Percentiles rank a stretch among this genome's conserved stretches.
These are phyloP conservation scores for Closterium sp. DNA, from an alignment of 139 green algal genomes.

Conservation along the genomic window DNA sequence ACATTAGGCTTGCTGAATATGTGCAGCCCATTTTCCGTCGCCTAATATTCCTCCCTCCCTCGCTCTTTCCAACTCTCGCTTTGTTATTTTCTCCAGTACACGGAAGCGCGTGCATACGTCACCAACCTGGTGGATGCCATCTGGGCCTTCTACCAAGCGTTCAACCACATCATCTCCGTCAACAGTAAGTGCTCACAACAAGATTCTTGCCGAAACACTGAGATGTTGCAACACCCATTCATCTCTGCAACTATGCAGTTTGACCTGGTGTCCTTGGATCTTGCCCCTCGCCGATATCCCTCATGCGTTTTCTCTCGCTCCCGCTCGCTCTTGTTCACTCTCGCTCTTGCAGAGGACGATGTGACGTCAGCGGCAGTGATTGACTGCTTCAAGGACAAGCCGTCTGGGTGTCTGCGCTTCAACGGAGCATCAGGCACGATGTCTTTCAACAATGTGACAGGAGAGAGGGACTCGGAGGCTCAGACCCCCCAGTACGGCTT, in stretches of 20 bases:
- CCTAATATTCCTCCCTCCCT: too few species aligned
- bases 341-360: background rate
- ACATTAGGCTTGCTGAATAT: too few species aligned
- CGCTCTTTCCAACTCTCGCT: background rate
- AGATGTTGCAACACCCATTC: too few species aligned
- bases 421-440: background rate
- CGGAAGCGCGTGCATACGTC: constrained; percentile 7
- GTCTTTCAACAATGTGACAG: background rate
- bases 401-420: background rate
- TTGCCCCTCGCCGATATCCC: background rate
- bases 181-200: background rate
- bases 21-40: too few species aligned
- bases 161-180: background rate
- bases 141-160: background rate
- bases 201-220: too few species aligned
- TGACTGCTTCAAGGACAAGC: background rate
- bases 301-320: too few species aligned
- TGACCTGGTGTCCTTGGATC: too few species aligned
- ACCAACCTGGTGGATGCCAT: constrained; percentile 28
- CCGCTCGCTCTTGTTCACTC: too few species aligned
- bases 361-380: background rate
- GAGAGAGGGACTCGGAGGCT: background rate
- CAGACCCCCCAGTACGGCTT: background rate
- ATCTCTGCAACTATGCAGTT: too few species aligned
- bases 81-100: background rate